phyloP scores from a whole-genome alignment of 495 filamentous ascomycete species.

The Xanthoparmelia taractica region DNA sequence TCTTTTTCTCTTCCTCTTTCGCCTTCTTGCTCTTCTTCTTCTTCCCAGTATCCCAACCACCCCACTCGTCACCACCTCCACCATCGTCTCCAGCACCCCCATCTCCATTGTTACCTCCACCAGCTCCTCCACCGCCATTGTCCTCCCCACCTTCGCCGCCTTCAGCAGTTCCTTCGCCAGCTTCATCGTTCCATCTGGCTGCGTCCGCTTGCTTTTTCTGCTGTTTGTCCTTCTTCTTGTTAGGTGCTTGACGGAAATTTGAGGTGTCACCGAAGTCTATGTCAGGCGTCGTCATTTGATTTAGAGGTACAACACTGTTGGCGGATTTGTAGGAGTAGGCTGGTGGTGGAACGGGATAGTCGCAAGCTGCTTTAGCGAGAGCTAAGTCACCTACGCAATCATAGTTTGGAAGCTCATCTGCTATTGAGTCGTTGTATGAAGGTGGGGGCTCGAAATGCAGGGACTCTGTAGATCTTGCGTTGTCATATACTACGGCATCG shows the following conservation, averaged over 20 bases:
- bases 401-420: slow-evolving; percentile 41
- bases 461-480: neutral
- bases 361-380: neutral
- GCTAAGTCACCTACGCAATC: slow-evolving; percentile 2
- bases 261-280: slow-evolving; percentile 48
- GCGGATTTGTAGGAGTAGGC: slow-evolving; percentile 23
- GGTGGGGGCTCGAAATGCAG: slow-evolving; percentile 31
- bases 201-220: slow-evolving; percentile 31
- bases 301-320: slow-evolving; percentile 30
- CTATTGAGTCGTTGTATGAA: slow-evolving; percentile 38
- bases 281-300: slow-evolving; percentile 29
- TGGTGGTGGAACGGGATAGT: slow-evolving; percentile 32
- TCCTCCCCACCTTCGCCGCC: slow-evolving; percentile 26
- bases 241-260: slow-evolving; percentile 43
- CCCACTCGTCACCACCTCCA: slow-evolving; percentile 36
- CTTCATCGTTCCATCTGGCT: slow-evolving; percentile 27
- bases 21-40: slow-evolving; percentile 37
- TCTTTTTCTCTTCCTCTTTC: slow-evolving; percentile 32
- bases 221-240: slow-evolving; percentile 38
- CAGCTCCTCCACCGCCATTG: slow-evolving; percentile 28
- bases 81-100: slow-evolving; percentile 32
- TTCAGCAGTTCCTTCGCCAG: slow-evolving; percentile 29
- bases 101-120: slow-evolving; percentile 28
- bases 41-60: slow-evolving; percentile 34
- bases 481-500: neutral